Conservation (phyloP, 495 filamentous ascomycete species). For the Daldinia childiae region DNA sequence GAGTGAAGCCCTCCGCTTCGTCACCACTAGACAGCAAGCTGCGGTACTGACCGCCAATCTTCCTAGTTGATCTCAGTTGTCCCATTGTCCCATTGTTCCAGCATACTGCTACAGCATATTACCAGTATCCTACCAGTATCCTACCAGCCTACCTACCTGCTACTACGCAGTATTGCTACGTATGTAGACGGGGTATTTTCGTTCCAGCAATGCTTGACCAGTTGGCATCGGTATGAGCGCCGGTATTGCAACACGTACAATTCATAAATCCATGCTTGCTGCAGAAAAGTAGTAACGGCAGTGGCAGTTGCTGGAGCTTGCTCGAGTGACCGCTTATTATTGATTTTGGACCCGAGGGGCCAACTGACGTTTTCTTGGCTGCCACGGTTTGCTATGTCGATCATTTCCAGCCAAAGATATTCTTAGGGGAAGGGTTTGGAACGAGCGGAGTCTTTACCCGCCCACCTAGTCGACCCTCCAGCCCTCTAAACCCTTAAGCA, state of each 20-base stretch:
- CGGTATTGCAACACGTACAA: constrained; percentile 34
- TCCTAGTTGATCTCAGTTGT: constrained; percentile 41
- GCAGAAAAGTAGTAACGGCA: constrained; percentile 7
- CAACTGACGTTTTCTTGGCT: constrained; percentile 44
- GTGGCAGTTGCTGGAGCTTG: constrained; percentile 10
- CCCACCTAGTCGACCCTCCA: constrained; percentile 37
- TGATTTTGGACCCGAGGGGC: constrained; percentile 32
- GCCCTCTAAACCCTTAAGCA: constrained; percentile 39
- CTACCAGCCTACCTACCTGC: neutral
- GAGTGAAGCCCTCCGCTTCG: constrained; percentile 38
- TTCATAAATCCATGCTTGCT: constrained; percentile 6
- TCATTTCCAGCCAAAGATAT: constrained; percentile 32
- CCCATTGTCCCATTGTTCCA: constrained; percentile 17
- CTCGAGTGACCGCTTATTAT: constrained; percentile 38
- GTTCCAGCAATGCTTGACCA: constrained; percentile 39
- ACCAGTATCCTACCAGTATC: neutral
- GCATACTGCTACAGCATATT: neutral
- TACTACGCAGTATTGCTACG: constrained; percentile 7
- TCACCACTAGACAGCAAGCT: constrained; percentile 32
- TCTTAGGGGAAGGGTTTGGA: constrained; percentile 36
- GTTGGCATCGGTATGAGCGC: constrained; percentile 38
- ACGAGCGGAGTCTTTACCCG: constrained; percentile 45
- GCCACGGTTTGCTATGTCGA: constrained; percentile 35
- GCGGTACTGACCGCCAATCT: constrained; percentile 45
- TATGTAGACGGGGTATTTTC: constrained; percentile 15